These are phyloP conservation scores for Xylaria sp. DNA, from an alignment of 2,329 filamentous ascomycete genomes.

Conservation along the genomic window DNA sequence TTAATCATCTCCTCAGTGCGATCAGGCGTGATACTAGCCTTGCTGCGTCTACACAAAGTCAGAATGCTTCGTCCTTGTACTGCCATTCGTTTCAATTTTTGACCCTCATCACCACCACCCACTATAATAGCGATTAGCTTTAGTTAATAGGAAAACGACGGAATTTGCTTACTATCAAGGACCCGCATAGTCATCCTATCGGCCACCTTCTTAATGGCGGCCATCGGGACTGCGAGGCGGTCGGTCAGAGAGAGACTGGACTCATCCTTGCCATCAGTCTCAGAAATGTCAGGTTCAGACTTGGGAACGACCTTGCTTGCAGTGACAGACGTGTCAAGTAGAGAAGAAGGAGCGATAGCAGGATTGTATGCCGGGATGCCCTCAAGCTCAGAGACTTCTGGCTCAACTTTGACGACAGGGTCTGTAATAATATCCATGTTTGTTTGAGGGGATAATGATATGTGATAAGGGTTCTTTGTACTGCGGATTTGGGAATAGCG, in stretches of 20 bases:
- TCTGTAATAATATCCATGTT: not conserved
- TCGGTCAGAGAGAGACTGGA: too few species aligned
- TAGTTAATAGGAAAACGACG: not conserved
- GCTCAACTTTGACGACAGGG: not conserved
- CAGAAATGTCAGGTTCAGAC: too few species aligned
- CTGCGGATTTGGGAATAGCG: too few species aligned
- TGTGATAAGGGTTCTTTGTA: too few species aligned
- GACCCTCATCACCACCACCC: not conserved
- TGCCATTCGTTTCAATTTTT: slow-evolving; percentile 15
- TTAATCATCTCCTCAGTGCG: slow-evolving; percentile 5
- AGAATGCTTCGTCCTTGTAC: slow-evolving; percentile 15
- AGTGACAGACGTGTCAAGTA: too few species aligned
- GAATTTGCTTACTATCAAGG: slow-evolving; percentile 9
- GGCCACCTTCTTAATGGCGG: not conserved
- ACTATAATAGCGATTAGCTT: not conserved
- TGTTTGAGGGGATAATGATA: too few species aligned
- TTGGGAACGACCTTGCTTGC: too few species aligned
- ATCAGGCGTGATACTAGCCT: not conserved
- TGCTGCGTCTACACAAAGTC: slow-evolving; percentile 2
- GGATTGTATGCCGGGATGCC: not conserved
- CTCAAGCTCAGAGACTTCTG: not conserved
- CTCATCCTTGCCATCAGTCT: too few species aligned
- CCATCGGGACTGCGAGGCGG: not conserved
- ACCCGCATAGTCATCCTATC: slow-evolving; percentile 8
- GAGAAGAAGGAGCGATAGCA: too few species aligned